A percentile compares a stretch with the other conserved stretches of the same genome.
Evolutionary conservation across 1,284 basidiomycete genomes (phyloP).

Genomic region (Apiotrichum veenhuisii): DNA sequence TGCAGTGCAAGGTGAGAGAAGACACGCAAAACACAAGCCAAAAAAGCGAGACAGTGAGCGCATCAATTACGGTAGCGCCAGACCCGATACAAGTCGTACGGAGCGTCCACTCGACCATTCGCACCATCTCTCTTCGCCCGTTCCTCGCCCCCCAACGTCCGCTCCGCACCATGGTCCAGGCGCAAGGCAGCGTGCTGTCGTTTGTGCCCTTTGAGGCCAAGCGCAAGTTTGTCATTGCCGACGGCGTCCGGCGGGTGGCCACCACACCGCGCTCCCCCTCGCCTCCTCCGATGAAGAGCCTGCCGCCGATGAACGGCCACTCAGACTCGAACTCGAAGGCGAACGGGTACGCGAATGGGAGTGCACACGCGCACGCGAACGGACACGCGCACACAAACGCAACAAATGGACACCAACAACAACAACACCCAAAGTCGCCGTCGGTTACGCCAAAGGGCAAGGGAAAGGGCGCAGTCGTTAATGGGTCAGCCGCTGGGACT

Average conservation of each 20-base stretch:
- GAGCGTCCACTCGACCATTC: too few relatives aligned
- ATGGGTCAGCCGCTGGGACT: background rate
- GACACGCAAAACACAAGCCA: too few relatives aligned
- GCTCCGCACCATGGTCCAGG: background rate
- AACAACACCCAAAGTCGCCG: background rate
- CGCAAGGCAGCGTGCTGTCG: background rate
- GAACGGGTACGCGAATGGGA: too few relatives aligned
- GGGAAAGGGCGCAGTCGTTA: background rate
- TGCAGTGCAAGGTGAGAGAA: too few relatives aligned
- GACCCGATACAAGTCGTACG: background rate
- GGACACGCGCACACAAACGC: background rate
- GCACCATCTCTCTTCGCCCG: background rate
- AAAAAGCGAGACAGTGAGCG: background rate
- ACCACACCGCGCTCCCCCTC: slow-evolving; percentile 8
- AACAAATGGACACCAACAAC: background rate
- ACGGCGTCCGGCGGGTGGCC: background rate
- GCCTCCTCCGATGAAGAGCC: slow-evolving; percentile 2
- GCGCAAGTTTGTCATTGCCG: slow-evolving; percentile 3
- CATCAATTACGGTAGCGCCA: background rate
- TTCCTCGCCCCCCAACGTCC: background rate
- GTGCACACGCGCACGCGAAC: background rate
- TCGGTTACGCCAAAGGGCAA: background rate
- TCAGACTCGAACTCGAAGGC: background rate
- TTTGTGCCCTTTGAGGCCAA: slow-evolving; percentile 8
- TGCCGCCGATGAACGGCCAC: background rate